A percentile compares a stretch with the other conserved stretches of the same genome.
phyloP scores from a whole-genome alignment of 1,139 yeast genomes.

The Meyerozyma guilliermondii region DNA sequence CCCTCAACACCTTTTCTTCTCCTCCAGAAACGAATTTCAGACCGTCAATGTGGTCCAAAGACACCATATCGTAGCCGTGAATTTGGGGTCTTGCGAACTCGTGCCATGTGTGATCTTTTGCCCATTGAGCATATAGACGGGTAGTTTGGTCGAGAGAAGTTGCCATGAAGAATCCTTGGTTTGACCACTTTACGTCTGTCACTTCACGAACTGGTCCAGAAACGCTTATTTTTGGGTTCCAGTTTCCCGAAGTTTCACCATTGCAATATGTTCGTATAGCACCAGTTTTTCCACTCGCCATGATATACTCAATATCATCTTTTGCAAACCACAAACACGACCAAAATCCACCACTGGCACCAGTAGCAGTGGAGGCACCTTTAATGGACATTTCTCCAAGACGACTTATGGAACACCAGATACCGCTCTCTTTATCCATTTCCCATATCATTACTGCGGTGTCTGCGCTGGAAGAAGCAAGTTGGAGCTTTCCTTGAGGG shows the following conservation, averaged over 20 bases:
- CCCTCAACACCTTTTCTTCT: constrained; percentile 88
- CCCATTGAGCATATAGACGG: constrained; percentile 70
- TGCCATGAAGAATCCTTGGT: constrained; percentile 64
- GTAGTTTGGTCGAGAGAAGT: constrained; percentile 93
- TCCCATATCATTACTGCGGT: constrained; percentile 96
- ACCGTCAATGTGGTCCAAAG: constrained; percentile 58
- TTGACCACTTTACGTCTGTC: constrained; percentile 81
- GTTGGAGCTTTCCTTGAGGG: constrained; percentile 46
- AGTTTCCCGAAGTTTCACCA: constrained; percentile 22
- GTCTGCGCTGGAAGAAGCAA: constrained; percentile 88
- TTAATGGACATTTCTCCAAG: constrained; percentile 90
- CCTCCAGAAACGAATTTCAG: constrained; percentile 86
- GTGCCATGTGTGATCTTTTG: constrained; percentile 54
- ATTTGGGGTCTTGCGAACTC: constrained; percentile 97
- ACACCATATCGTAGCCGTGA: constrained; percentile 96
- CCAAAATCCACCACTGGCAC: constrained; percentile 98
- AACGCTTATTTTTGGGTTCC: constrained; percentile 37
- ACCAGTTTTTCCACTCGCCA: constrained; percentile 89
- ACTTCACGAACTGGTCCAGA: constrained; percentile 75
- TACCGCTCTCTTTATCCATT: constrained; percentile 80
- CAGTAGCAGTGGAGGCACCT: constrained; percentile 98
- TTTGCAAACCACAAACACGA: constrained; percentile 72
- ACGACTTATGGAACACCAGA: constrained; percentile 80
- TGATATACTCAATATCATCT: constrained; percentile 41
- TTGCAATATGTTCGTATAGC: constrained; percentile 76